phyloP scores from a whole-genome alignment of 1,139 yeast genomes.

The Yamadazyma buinensis region DNA sequence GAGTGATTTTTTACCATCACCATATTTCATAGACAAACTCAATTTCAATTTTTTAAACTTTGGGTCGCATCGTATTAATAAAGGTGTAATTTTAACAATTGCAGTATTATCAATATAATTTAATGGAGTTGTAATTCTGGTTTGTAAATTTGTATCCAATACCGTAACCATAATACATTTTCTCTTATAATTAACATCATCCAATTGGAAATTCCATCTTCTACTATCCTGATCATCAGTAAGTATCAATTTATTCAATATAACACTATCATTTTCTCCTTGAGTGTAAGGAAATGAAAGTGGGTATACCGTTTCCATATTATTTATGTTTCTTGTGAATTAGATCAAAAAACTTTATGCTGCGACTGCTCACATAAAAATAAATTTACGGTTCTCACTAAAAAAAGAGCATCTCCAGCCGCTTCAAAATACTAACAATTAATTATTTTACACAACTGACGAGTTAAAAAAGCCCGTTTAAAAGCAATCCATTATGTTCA shows the following conservation, averaged over 20 bases:
- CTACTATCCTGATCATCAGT: conserved; percentile 20
- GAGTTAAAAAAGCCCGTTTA: no score
- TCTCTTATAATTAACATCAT: conserved; percentile 9
- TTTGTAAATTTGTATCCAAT: conserved; percentile 13
- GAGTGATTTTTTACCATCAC: conserved; percentile 16
- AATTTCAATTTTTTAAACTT: conserved; percentile 22
- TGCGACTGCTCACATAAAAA: background rate
- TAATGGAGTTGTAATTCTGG: conserved; percentile 14
- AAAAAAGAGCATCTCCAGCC: no score
- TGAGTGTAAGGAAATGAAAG: conserved; percentile 27
- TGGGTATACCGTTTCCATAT: background rate
- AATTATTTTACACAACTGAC: no score
- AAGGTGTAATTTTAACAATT: conserved; percentile 16
- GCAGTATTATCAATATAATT: conserved; percentile 24
- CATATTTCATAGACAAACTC: conserved; percentile 21
- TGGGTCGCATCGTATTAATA: conserved; percentile 25
- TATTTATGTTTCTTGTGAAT: no score
- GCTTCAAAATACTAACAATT: no score
- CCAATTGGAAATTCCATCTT: conserved; percentile 18
- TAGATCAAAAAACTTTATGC: no score
- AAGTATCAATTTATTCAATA: conserved; percentile 22
- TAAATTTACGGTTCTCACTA: no score
- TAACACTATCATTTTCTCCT: conserved; percentile 13
- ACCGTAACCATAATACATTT: conserved; percentile 16
- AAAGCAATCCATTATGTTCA: no score